Percentiles rank a stretch among this genome's conserved stretches.
Evolutionary conservation across 1,139 yeast species (phyloP).

Genomic region (Sugiyamaella xylanicola): DNA sequence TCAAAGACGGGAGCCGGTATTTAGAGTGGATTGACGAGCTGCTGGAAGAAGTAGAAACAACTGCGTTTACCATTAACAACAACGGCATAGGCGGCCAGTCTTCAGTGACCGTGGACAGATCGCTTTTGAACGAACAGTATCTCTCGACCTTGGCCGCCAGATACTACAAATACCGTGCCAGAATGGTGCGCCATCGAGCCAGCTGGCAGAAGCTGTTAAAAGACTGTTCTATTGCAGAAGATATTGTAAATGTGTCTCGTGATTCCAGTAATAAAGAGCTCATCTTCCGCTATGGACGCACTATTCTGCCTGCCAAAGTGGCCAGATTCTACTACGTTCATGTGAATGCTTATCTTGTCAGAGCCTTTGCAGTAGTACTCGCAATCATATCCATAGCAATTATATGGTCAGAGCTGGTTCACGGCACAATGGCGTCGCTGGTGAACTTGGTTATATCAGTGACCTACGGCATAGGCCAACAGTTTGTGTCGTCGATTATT

Average conservation of each 20-base stretch:
- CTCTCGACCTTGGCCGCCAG: slow-evolving; percentile 34
- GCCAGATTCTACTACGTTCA: slow-evolving; percentile 48
- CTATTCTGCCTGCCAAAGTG: slow-evolving; percentile 44
- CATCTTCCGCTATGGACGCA: slow-evolving; percentile 37
- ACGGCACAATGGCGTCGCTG: slow-evolving; percentile 65
- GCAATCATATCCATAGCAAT: slow-evolving; percentile 55
- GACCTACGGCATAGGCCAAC: slow-evolving; percentile 42
- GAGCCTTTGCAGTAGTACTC: slow-evolving; percentile 47
- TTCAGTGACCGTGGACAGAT: slow-evolving; percentile 32
- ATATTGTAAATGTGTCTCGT: slow-evolving; percentile 35
- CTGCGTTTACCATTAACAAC: slow-evolving; percentile 25
- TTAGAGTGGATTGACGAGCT: slow-evolving; percentile 45
- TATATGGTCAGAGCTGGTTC: slow-evolving; percentile 73
- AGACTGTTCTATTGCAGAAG: slow-evolving; percentile 44
- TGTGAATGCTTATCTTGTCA: slow-evolving; percentile 52
- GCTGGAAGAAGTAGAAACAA: slow-evolving; percentile 34
- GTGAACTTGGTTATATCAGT: slow-evolving; percentile 53
- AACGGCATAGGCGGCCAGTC: slow-evolving; percentile 17
- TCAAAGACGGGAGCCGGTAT: slow-evolving; percentile 43
- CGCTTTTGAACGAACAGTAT: slow-evolving; percentile 36
- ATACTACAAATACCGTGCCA: slow-evolving; percentile 33
- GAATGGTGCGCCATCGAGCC: slow-evolving; percentile 42
- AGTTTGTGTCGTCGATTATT: slow-evolving; percentile 47
- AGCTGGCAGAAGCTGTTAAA: slow-evolving; percentile 47
- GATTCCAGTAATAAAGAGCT: slow-evolving; percentile 26